phyloP scores from a whole-genome alignment of 2,329 filamentous ascomycete genomes.

The Drechslerella coelobrocha region DNA sequence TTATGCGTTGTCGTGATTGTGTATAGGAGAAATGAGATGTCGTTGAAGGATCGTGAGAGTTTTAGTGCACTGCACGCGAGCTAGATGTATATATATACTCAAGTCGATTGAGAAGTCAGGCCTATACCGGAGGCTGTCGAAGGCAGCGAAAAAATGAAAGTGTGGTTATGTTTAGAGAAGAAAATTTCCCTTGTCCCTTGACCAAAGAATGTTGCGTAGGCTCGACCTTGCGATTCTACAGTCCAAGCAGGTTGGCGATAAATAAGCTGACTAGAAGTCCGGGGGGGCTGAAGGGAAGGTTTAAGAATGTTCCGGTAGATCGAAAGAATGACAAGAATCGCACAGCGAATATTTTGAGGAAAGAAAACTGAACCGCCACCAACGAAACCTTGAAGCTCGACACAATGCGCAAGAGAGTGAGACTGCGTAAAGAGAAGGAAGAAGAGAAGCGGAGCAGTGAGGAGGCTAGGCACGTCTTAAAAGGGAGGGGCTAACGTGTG shows the following conservation, averaged over 20 bases:
- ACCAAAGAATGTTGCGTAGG: slow-evolving; percentile 42
- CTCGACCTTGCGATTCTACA: slow-evolving; percentile 47
- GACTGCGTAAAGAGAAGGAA: slow-evolving; percentile 19
- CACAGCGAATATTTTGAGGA: slow-evolving; percentile 29
- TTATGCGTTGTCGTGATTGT: slow-evolving; percentile 3
- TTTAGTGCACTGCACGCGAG: slow-evolving; percentile 41
- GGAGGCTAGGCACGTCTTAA: slow-evolving; percentile 3
- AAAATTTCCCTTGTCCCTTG: slow-evolving; percentile 12
- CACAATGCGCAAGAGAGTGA: slow-evolving; percentile 35
- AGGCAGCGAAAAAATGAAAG: slow-evolving; percentile 13
- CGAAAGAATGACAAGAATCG: slow-evolving; percentile 45
- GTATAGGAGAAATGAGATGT: slow-evolving; percentile 2
- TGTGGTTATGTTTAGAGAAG: background rate
- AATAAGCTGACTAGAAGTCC: slow-evolving; percentile 13
- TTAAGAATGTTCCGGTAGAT: slow-evolving; percentile 41
- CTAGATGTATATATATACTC: slow-evolving; percentile 16
- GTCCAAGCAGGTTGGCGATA: slow-evolving; percentile 16
- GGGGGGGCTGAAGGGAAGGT: slow-evolving; percentile 26
- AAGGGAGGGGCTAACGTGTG: slow-evolving; percentile 12
- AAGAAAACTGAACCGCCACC: slow-evolving; percentile 19
- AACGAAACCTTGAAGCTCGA: slow-evolving; percentile 23
- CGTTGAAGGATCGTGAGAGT: slow-evolving; percentile 21
- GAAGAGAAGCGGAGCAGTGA: background rate
- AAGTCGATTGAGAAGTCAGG: slow-evolving; percentile 6
- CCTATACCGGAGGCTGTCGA: background rate